Conservation (phyloP, 768 basidiomycete genomes). For the Cystobasidiopsis lactophilus region DNA sequence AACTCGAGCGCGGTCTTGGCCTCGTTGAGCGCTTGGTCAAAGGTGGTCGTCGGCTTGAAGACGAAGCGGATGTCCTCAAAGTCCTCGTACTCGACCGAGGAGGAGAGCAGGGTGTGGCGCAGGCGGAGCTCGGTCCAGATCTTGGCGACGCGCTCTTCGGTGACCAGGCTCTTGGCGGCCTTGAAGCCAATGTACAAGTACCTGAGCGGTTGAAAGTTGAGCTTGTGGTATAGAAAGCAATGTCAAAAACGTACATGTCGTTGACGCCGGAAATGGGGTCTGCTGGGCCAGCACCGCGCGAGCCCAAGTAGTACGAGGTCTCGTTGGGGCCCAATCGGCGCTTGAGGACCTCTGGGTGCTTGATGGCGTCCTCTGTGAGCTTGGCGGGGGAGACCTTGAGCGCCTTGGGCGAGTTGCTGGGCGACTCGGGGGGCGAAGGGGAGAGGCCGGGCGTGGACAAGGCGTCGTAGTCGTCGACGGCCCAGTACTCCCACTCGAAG, state of each 20-base stretch:
- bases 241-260: constrained; percentile 41
- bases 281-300: constrained; percentile 37
- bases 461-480: neutral
- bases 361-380: too few species aligned
- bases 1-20: neutral
- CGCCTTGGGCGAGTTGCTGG: too few species aligned
- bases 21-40: neutral
- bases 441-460: neutral
- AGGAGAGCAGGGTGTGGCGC: constrained; percentile 50
- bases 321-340: constrained; percentile 52
- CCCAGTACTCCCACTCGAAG: constrained; percentile 1
- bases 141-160: constrained; percentile 31
- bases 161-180: constrained; percentile 30
- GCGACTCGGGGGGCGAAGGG: neutral
- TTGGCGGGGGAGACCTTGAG: too few species aligned
- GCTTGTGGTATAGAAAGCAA: neutral
- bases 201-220: constrained; percentile 28
- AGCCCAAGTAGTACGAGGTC: constrained; percentile 55
- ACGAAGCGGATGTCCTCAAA: constrained; percentile 39
- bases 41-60: constrained; percentile 28
- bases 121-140: constrained; percentile 52
- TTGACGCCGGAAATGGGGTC: constrained; percentile 34
- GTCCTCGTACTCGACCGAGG: constrained; percentile 34
- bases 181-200: constrained; percentile 53
- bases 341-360: constrained; percentile 21